These are phyloP conservation scores for Botrytis cinerea DNA, from an alignment of 2,329 filamentous ascomycete genomes.

Conservation along the genomic window DNA sequence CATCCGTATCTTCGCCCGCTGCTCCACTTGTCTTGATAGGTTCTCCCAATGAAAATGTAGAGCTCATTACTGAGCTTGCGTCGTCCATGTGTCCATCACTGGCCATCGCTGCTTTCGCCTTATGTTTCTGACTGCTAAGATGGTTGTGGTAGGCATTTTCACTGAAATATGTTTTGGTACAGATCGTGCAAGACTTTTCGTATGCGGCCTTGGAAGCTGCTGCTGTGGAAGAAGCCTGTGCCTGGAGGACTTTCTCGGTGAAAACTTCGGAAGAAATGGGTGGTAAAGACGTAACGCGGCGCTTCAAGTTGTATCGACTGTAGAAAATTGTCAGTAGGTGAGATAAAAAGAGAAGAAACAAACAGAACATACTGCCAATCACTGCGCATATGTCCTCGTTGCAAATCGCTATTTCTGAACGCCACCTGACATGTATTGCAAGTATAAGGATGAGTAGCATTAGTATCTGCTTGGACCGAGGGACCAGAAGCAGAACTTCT, in stretches of 20 bases:
- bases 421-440: conserved; percentile 98
- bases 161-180: conserved; percentile 92
- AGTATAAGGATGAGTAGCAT: conserved; percentile 80
- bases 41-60: conserved; percentile 87
- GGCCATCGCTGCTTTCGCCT: conserved; percentile 59
- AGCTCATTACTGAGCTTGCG: conserved; percentile 81
- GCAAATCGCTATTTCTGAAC: conserved; percentile 89
- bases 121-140: conserved; percentile 87
- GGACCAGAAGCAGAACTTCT: conserved; percentile 37
- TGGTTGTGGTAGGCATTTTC: conserved; percentile 96
- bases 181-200: conserved; percentile 78
- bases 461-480: conserved; percentile 37
- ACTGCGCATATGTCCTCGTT: conserved; percentile 94
- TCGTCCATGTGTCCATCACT: conserved; percentile 57
- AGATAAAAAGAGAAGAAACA: conserved; percentile 20
- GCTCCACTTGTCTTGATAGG: conserved; percentile 52
- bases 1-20: conserved; percentile 68
- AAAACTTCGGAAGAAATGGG: conserved; percentile 91
- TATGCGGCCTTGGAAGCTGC: conserved; percentile 87
- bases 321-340: conserved; percentile 30
- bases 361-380: conserved; percentile 93
- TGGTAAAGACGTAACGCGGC: conserved; percentile 84
- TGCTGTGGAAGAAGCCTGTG: conserved; percentile 79
- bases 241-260: conserved; percentile 91
- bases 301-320: conserved; percentile 94